Percentiles rank a stretch among this genome's conserved stretches.
Evolutionary conservation across 306 rosid species (phyloP).

Genomic region (Myrica gale): DNA sequence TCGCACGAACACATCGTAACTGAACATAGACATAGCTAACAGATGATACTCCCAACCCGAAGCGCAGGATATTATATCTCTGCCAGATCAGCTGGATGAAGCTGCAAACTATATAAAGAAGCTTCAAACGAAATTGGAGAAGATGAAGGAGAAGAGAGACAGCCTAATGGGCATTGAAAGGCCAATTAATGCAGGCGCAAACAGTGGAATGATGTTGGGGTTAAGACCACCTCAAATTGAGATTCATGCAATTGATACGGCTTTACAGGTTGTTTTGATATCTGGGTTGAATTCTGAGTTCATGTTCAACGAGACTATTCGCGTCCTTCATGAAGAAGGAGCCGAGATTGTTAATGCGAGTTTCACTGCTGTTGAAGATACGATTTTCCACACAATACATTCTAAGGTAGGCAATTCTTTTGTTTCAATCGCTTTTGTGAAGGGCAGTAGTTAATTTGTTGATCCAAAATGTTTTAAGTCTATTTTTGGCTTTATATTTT

Average conservation of each 20-base stretch:
- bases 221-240: slow-evolving; percentile 47
- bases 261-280: slow-evolving; percentile 48
- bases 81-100: slow-evolving; percentile 56
- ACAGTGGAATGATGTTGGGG: neutral
- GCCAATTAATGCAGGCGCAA: neutral
- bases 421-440: neutral
- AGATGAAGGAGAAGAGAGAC: slow-evolving; percentile 57
- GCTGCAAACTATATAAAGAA: slow-evolving; percentile 66
- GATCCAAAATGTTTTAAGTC: neutral
- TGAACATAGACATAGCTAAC: neutral
- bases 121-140: slow-evolving; percentile 57
- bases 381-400: slow-evolving; percentile 55
- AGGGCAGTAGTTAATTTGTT: neutral
- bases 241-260: slow-evolving; percentile 49
- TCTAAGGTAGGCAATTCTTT: slow-evolving; percentile 38
- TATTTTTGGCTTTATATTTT: slow-evolving; percentile 12
- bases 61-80: slow-evolving; percentile 41
- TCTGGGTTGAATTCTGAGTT: slow-evolving; percentile 54
- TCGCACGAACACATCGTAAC: neutral
- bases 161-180: slow-evolving; percentile 35
- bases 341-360: slow-evolving; percentile 60
- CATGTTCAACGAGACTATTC: slow-evolving; percentile 50
- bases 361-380: slow-evolving; percentile 41
- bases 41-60: neutral
- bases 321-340: slow-evolving; percentile 58